Evolutionary conservation across 2,329 filamentous ascomycete genomes (phyloP), one percentile per base, ranked within the genome.

Genomic region (Fusarium pilosicola): DNA sequence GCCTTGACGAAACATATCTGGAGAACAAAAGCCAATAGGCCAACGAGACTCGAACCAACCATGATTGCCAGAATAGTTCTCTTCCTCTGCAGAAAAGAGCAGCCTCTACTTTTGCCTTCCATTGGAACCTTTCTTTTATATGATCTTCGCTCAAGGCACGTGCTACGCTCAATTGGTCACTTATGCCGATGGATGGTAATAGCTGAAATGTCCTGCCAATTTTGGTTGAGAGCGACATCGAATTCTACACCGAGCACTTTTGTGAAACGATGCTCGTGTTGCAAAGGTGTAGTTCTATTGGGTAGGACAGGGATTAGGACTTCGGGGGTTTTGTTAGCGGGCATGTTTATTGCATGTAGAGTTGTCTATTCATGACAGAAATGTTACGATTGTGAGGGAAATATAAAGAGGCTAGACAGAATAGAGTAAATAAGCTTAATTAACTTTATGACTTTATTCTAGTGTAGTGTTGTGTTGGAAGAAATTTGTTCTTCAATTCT

Each of bases 1-100:
- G 77, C 76, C 26, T 57, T 54, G 51, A 45, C 71, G 38, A 69
- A 57, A 36, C 54, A 77, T 32, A 61, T 44, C 70, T 76, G 77
- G 3, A 52, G 24, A 36, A 68, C 34, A 28, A 69, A 55, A 38
- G 77, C 77, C 60, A 76, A 46, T 3, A 79, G 67, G 56, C 65
- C 64, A 49, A 78, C 56, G 36, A 79, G 38, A 42, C 60, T 59
- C 7, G 74, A 77, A 12, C 49, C 52, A 34, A 75, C 61, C 74
- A 79, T 79, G 70, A 70, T 67, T 54, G 41, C 26, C 32, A 66
- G 32, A 20, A 70, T 46, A 30, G 66, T 45, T n/a, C 38, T 68
- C 57, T 61, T 54, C 34, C 15, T 60, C 46, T 36, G 39, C 14
- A 52, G 46, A 56, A 28, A 57, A 17, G 44, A 67, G 44, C 26